phyloP scores from a whole-genome alignment of 345 rosid genomes.

The Pugionium cornutum region DNA sequence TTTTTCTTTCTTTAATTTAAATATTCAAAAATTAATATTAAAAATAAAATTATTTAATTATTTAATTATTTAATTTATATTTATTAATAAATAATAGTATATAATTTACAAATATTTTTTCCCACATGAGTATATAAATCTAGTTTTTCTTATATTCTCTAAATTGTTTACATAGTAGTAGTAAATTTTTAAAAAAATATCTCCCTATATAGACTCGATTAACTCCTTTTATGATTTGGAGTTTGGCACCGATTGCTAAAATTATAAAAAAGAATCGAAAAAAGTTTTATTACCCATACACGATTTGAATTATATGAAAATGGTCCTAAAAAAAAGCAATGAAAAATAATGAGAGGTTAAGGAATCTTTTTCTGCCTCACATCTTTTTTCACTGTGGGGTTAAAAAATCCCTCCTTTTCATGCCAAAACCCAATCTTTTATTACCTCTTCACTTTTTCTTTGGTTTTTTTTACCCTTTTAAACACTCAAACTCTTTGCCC shows the following conservation, averaged over 20 bases:
- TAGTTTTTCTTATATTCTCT: no score
- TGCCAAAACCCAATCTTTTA: conserved; percentile 26
- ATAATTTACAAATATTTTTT: no score
- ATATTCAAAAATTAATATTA: no score
- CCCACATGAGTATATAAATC: no score
- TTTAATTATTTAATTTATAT: no score
- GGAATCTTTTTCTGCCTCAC: conserved; percentile 44
- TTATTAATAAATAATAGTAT: no score
- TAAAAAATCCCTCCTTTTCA: conserved; percentile 44
- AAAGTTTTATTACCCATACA: conserved; percentile 17
- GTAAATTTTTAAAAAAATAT: background rate
- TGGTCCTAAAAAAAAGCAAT: conserved; percentile 21
- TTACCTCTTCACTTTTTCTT: conserved; percentile 21
- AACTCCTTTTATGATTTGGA: conserved; percentile 6
- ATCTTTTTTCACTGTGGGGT: conserved; percentile 47
- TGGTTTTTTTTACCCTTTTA: conserved; percentile 27
- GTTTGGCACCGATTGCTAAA: conserved; percentile 26
- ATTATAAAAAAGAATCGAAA: background rate
- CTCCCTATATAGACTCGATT: conserved; percentile 1
- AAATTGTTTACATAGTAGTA: no score
- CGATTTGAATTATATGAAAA: conserved; percentile 24
- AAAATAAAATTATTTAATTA: no score
- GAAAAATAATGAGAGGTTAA: conserved; percentile 35
- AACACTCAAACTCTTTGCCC: background rate
- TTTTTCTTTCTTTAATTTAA: no score